Percentiles rank a stretch among this genome's conserved stretches.
These are phyloP conservation scores for Gossypium armourianum DNA, from an alignment of 441 rosid genomes.

Conservation along the genomic window DNA sequence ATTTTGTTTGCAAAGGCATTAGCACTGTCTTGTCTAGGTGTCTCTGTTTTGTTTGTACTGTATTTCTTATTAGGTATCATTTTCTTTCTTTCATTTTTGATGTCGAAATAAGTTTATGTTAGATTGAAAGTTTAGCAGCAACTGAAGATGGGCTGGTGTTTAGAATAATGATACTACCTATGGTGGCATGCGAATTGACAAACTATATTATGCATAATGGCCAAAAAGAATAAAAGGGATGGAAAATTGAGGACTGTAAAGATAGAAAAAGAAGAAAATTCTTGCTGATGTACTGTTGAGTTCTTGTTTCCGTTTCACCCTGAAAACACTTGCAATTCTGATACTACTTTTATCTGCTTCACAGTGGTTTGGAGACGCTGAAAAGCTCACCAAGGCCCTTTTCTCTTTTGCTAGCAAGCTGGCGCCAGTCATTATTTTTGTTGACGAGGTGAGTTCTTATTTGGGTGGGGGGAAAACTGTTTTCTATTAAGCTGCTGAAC, in stretches of 20 bases:
- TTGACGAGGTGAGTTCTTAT: slow-evolving; percentile 62
- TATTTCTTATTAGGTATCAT: not conserved
- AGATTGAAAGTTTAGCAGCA: not conserved
- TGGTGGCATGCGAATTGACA: not conserved
- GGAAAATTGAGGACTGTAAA: not conserved
- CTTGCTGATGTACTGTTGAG: not conserved
- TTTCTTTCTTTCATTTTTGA: not conserved
- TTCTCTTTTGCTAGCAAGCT: slow-evolving; percentile 87
- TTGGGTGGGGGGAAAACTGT: not conserved
- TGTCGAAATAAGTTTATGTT: not conserved
- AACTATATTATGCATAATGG: not conserved
- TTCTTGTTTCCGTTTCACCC: not conserved
- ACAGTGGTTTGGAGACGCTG: slow-evolving; percentile 99
- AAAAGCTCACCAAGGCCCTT: slow-evolving; percentile 87
- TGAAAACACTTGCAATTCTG: not conserved
- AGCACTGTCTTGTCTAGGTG: not conserved
- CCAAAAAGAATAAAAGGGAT: not conserved
- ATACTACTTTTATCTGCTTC: slow-evolving; percentile 11
- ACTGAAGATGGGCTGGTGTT: not conserved
- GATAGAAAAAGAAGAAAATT: not conserved
- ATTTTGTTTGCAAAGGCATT: not conserved
- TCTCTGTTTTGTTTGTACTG: not conserved
- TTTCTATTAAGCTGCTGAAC: not conserved
- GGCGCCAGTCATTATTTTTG: slow-evolving; percentile 85
- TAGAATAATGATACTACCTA: not conserved